These are phyloP conservation scores for Debaryomyces prosopidis DNA, from an alignment of 805 yeast genomes.

Conservation along the genomic window DNA sequence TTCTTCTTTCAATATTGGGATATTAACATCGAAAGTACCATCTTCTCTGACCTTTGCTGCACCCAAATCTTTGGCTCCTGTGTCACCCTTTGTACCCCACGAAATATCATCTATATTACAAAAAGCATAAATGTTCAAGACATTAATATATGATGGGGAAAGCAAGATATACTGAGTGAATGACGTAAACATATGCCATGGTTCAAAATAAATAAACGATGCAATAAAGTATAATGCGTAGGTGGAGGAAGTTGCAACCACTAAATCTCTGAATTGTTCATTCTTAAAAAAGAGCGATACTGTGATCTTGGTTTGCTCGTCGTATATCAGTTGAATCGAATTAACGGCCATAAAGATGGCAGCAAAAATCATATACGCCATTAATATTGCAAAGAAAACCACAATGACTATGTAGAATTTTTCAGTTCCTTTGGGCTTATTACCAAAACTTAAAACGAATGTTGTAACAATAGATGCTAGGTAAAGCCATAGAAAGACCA, in stretches of 20 bases:
- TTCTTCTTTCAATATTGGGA: slow-evolving; percentile 49
- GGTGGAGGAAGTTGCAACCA: slow-evolving; percentile 60
- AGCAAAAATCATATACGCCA: slow-evolving; percentile 58
- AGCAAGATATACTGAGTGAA: slow-evolving; percentile 52
- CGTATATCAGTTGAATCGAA: slow-evolving; percentile 41
- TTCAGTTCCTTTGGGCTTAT: slow-evolving; percentile 62
- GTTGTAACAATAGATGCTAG: slow-evolving; percentile 57
- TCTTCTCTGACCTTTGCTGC: slow-evolving; percentile 52
- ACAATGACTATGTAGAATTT: slow-evolving; percentile 54
- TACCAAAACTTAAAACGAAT: slow-evolving; percentile 63
- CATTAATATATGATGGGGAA: slow-evolving; percentile 54
- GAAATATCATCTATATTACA: slow-evolving; percentile 73
- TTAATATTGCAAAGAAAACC: slow-evolving; percentile 57
- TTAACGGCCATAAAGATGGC: slow-evolving; percentile 59
- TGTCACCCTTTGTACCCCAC: slow-evolving; percentile 74
- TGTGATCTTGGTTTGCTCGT: slow-evolving; percentile 40
- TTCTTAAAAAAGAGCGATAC: slow-evolving; percentile 47
- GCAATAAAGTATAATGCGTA: slow-evolving; percentile 62
- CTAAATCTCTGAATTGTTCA: slow-evolving; percentile 46
- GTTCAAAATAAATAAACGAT: slow-evolving; percentile 59
- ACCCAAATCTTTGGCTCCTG: slow-evolving; percentile 59
- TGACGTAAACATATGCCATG: slow-evolving; percentile 65
- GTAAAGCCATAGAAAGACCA: slow-evolving; percentile 56
- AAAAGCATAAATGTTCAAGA: slow-evolving; percentile 65
- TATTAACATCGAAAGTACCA: slow-evolving; percentile 57